Base-by-base conservation (phyloP, 2,329 filamentous ascomycete species). In the Fusarium sp. region DNA sequence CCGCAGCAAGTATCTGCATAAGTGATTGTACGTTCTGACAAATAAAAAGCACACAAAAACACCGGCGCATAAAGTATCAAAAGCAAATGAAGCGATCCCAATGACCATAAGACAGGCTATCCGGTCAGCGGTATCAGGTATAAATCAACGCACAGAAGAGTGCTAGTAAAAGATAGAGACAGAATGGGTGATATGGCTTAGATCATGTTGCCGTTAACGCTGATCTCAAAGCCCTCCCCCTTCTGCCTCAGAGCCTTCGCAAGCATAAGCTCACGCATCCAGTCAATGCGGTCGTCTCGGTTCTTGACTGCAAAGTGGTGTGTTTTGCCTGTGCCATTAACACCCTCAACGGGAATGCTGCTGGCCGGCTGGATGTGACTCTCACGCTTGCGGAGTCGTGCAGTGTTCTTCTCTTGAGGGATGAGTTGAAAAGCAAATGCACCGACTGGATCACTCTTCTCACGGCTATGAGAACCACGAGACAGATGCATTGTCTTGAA, bases 201-300 rank as follows among this genome's bases (percentile, higher is more conserved):
- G 75, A 92, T 91, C 88, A 91, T 91, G 80, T 89, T 91, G 44
- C 93, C 93, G 76, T 95, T 95, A 68, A 95, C 89, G 76, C 90
- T 92, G 73, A 96, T 89, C 81, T 95, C 92, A 73, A 92, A 95
- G 18, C 93, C 93, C 73, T 94, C 90, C 46, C 88, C 90, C 86
- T 95, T 96, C 81, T 94, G 91, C 84, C 91, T 92, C 77, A 94
- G 83, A 18, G 93, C 93, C 83, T 96, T 96, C 55, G 93, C 93
- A 45, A 97, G 88, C 93, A 97, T 97, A 65, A 97, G 83, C 85
- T 97, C 93, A 56, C 93, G 87, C 93, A 97, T 97, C 96, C 96
- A 99, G 78, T 98, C 95, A 75, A 98, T 98, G 66, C 95, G 88
- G 78, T 98, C 93, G 76, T 98, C 93, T 15, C 94, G 88, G 74